Evolutionary conservation across 2,329 filamentous ascomycete species (phyloP), one percentile per base, ranked within the genome.

Genomic region (Hymenoscyphus scutula): DNA sequence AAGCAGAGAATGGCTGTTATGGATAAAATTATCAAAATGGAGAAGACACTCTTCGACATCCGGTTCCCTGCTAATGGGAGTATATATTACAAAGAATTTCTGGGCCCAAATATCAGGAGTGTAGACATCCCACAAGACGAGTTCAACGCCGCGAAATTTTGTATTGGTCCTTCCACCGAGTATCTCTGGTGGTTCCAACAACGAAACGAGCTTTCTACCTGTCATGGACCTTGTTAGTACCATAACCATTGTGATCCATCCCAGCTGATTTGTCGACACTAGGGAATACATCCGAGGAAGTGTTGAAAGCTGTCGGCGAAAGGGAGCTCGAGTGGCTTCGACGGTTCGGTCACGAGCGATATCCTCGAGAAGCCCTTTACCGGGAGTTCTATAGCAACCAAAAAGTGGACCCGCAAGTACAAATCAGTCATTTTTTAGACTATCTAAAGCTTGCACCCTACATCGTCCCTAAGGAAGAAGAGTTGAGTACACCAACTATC

Each of bases 21-120:
- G 45, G 41, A 67, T 5, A 66, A 67, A 53, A 65, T 68, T 54
- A 60, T 66, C 38, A 48, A 63, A 59, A 56, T 67, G 62, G 65
- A 68, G 54, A 65, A 58, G 59, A 41, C 53, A 51, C 59, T 67
- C 32, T 68, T 67, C 38, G 55, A 25, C 45, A 60, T 68, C 41
- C 61, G 60, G 30, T 62, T 68, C 60, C 64, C 65, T 55, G 65
- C 62, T 13, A 67, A 48, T 67, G 64, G 67, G 29, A 67, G 65
- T 56, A 54, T 67, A 61, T 68, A 64, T 59, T 67, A 65, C 48
- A 66, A 63, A 62, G 59, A 58, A 60, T 66, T 57, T 51, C 64
- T 68, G 27, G 62, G 60, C 59, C 58, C 64, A 55, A 57, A 56
- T 37, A 32, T 65, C 30, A 65, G 57, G 59, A 64, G 61, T 30